These are phyloP conservation scores for Solanum bulbocastanum DNA, from an alignment of 257 asterid genomes.

Conservation along the genomic window DNA sequence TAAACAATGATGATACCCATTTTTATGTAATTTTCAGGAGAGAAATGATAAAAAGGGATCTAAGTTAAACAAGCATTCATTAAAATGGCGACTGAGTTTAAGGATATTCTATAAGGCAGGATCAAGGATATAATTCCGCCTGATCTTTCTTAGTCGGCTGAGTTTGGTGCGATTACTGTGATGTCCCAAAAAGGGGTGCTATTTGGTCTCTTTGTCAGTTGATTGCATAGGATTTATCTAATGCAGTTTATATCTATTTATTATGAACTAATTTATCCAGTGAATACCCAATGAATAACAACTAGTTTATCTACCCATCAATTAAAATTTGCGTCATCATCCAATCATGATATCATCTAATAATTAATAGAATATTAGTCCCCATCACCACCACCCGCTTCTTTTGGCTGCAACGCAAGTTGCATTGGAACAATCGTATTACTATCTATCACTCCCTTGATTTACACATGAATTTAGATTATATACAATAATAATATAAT, in stretches of 20 bases:
- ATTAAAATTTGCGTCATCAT: neutral
- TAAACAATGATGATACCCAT: neutral
- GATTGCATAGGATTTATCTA: fast-evolving
- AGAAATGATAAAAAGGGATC: neutral
- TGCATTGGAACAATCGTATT: neutral
- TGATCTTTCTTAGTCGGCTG: neutral
- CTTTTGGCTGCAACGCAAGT: neutral
- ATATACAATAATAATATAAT: neutral
- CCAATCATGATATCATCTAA: neutral
- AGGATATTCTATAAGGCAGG: neutral
- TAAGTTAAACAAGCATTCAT: neutral
- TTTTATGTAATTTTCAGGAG: neutral
- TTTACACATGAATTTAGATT: neutral
- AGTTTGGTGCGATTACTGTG: neutral
- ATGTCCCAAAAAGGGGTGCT: neutral
- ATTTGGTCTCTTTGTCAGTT: neutral
- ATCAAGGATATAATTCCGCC: neutral
- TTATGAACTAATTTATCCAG: too few relatives aligned
- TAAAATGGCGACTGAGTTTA: too few relatives aligned
- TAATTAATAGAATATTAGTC: neutral
- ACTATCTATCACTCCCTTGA: neutral
- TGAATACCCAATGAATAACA: too few relatives aligned
- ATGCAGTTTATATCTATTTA: too few relatives aligned
- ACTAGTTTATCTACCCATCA: neutral
- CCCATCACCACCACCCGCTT: neutral